Conservation (phyloP, 371 early-diverging fungal genomes). For the Mucor lusitanicus region DNA sequence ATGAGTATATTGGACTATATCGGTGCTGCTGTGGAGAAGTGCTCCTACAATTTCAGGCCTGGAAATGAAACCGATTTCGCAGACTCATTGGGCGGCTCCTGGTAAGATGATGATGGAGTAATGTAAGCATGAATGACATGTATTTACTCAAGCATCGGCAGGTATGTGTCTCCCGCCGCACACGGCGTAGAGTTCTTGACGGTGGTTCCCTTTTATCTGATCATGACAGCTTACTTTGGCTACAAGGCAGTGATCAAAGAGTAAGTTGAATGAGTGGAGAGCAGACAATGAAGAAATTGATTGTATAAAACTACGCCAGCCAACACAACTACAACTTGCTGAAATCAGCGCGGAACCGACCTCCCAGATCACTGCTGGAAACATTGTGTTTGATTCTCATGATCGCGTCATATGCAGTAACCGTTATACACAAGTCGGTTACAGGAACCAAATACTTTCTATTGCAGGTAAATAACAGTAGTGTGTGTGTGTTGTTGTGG, state of each 20-base stretch:
- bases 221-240: conserved; percentile 42
- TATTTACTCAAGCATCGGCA: neutral
- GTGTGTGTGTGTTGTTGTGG: neutral
- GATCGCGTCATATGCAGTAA: conserved; percentile 42
- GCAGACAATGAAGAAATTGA: neutral
- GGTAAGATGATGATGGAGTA: conserved; percentile 37
- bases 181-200: conserved; percentile 57
- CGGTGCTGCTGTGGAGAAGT: conserved; percentile 25
- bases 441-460: conserved; percentile 50
- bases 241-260: conserved; percentile 39
- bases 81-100: conserved; percentile 50
- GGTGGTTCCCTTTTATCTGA: conserved; percentile 45
- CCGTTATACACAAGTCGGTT: conserved; percentile 48
- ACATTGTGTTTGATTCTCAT: conserved; percentile 32
- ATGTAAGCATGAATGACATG: neutral
- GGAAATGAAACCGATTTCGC: conserved; percentile 34
- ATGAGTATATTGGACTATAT: conserved; percentile 5
- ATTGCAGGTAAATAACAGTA: conserved; percentile 39
- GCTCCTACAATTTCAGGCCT: conserved; percentile 33
- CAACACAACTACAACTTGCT: conserved; percentile 18
- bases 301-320: neutral
- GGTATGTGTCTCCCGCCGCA: conserved; percentile 59
- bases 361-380: conserved; percentile 42
- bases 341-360: conserved; percentile 12
- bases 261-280: conserved; percentile 14